Evolutionary conservation across 495 filamentous ascomycete species (phyloP).

Genomic region (Lasiosphaeria hispida): DNA sequence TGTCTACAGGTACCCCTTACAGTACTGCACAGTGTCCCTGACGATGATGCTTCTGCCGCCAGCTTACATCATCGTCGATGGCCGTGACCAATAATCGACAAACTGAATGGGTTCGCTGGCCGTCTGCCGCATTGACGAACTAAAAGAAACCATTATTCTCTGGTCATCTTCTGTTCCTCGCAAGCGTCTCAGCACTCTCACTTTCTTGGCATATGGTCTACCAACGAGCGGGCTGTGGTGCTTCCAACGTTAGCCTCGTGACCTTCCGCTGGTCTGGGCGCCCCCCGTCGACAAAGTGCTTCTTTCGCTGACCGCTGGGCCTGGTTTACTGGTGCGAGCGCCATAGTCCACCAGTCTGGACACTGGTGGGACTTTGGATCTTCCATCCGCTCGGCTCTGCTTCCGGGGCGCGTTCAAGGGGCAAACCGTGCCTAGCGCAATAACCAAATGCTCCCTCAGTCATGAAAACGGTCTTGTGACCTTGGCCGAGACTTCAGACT

Average conservation of each 20-base stretch:
- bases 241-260: constrained; percentile 23
- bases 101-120: not conserved
- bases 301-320: not conserved
- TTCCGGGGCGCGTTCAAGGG: constrained; percentile 11
- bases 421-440: not conserved
- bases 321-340: not conserved
- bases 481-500: not conserved
- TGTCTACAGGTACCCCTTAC: too few species aligned
- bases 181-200: constrained; percentile 7
- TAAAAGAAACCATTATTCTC: not conserved
- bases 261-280: constrained; percentile 23
- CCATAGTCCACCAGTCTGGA: constrained; percentile 22
- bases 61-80: constrained; percentile 3
- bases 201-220: not conserved
- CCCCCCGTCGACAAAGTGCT: constrained; percentile 12
- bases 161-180: not conserved
- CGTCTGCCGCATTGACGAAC: not conserved
- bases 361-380: constrained; percentile 16
- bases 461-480: not conserved
- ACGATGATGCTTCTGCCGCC: not conserved
- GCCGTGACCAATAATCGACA: constrained; percentile 4
- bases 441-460: not conserved
- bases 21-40: not conserved
- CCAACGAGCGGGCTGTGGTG: not conserved
- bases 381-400: constrained; percentile 19